phyloP scores from a whole-genome alignment of 768 basidiomycete genomes.

The Paxillus rubicundulus region DNA sequence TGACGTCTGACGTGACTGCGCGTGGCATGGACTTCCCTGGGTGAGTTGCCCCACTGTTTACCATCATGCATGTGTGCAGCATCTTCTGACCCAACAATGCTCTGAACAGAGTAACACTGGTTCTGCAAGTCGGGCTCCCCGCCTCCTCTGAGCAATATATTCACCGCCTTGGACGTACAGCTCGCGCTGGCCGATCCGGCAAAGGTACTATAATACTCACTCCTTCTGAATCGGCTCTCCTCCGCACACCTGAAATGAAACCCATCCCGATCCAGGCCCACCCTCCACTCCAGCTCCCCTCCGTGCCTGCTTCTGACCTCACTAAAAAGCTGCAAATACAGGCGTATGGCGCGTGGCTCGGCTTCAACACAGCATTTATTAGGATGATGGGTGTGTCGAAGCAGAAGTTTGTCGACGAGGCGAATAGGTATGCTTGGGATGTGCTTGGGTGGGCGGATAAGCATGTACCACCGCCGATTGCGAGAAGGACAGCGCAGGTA shows the following conservation, averaged over 20 bases:
- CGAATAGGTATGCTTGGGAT: slow-evolving; percentile 34
- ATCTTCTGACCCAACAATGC: slow-evolving; percentile 4
- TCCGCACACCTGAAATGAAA: slow-evolving; percentile 38
- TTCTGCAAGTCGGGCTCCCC: slow-evolving; percentile 65
- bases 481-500: slow-evolving; percentile 46
- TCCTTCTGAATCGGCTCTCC: slow-evolving; percentile 49
- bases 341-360: slow-evolving; percentile 55
- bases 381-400: slow-evolving; percentile 39
- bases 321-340: slow-evolving; percentile 42
- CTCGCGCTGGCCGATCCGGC: slow-evolving; percentile 67
- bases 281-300: slow-evolving; percentile 27
- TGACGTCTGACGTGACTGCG: slow-evolving; percentile 59
- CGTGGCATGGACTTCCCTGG: slow-evolving; percentile 69
- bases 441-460: slow-evolving; percentile 39
- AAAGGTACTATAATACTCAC: slow-evolving; percentile 56
- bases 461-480: slow-evolving; percentile 35
- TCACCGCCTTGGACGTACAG: slow-evolving; percentile 76
- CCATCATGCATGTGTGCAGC: not conserved
- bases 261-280: slow-evolving; percentile 40
- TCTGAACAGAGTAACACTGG: slow-evolving; percentile 47
- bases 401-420: slow-evolving; percentile 40
- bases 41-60: slow-evolving; percentile 27
- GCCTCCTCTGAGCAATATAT: slow-evolving; percentile 74
- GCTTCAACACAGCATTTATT: slow-evolving; percentile 49
- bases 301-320: slow-evolving; percentile 23